Evolutionary conservation across 2,329 filamentous ascomycete species (phyloP), one percentile per base, ranked within the genome.

Genomic region (Fusarium irregulare): DNA sequence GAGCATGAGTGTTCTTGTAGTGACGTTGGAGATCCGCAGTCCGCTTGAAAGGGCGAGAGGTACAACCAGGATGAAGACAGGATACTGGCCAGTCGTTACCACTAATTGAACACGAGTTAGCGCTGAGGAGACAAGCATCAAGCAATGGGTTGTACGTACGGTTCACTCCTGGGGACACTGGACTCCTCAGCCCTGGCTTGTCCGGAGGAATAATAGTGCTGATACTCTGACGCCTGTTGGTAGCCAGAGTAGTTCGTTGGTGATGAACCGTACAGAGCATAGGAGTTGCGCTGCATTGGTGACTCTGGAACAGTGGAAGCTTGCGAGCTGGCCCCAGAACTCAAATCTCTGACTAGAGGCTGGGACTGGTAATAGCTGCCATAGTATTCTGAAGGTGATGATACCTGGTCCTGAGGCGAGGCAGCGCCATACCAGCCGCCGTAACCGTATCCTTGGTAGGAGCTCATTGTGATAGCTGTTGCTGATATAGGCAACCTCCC

Each of bases 11-110:
- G 70, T 86, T 84, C 54, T 80, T 79, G 72, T 82, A 81, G 76
- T 89, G 87, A 18, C 87, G 82, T 51, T 85, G 80, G 12, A 88
- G 83, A 75, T 89, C 87, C 13, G 87, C 86, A 56, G 81, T 81
- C 32, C 87, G 83, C 73, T 81, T 82, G 75, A 88, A 88, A 2
- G 80, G 79, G 53, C 81, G 81, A 30, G 80, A 77, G 30, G 75
- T 76, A 78, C 86, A 88, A 25, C 77, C 79, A 10, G 77, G 75
- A 32, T 76, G 67, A 11, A 80, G 76, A 72, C 84, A 86, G 32
- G 70, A 75, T 55, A 81, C 78, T 44, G 78, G 78, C 64, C 76
- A 77, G 66, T 81, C 78, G 11, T 73, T 75, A 25, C 73, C 72
- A 56, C 30, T 70, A 58, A 42, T 62, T 47, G 42, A 47, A 63